Evolutionary conservation across 306 rosid genomes (phyloP), one percentile per base, ranked within the genome.

Genomic region (Hippophae gyantsensis): DNA sequence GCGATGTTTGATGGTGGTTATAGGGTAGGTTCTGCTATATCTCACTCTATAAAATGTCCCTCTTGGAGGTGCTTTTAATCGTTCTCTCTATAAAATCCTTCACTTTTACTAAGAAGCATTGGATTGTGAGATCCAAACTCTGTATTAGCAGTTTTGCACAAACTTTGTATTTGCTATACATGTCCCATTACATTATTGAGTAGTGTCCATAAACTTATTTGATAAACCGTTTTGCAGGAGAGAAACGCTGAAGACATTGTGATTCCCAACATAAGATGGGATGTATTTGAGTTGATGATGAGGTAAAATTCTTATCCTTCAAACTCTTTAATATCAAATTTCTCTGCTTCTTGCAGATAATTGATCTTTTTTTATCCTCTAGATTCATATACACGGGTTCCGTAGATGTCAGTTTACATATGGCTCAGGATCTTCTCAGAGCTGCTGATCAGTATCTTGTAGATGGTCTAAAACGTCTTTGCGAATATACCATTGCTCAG

Each of bases 401-500:
- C 8, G 72, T 75, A 41, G 74, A 73, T 42, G 73, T 87, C 51
- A 58, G 58, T 64, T 53, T 66, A 74, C 80, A 81, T 51, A 68
- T 79, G 56, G 89, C 89, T 65, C 75, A 51, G 43, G 89, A 84
- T 70, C 81, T 87, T 47, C 81, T 87, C 49, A 73, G 38, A 73
- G 90, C 86, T 53, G 88, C 95, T 53, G 95, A 87, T 73, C 95
- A 87, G 76, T 87, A 84, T 82, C 86, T 81, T 62, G 54, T 81
- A 8, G 95, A 84, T 5, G 86, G 84, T 55, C 90, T 87, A 23
- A 84, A 84, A 74, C 76, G 73, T 62, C 73, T 77, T 49, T 84
- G 95, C 13, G 95, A 81, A 74, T 52, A 71, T 62, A 53, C 74
- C 50, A 79, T 87, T 71, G 74, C 84, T 53, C 78, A 81, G 92